Conservation (phyloP, 1,284 basidiomycete genomes). For the Mycosarcoma maydis region DNA sequence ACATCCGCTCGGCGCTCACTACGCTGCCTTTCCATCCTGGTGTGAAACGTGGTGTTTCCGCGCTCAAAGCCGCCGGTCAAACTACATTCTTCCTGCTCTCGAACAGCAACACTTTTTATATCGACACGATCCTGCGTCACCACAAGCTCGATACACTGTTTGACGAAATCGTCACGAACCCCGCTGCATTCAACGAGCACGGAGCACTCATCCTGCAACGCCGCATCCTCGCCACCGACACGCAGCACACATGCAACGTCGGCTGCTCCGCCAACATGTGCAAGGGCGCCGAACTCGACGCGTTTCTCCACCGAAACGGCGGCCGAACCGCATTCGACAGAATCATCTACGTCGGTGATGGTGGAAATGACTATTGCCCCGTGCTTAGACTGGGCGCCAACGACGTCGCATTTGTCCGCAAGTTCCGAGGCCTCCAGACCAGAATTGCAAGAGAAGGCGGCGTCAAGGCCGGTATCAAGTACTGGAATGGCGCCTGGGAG, state of each 20-base stretch:
- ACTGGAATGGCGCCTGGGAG: slow-evolving; percentile 66
- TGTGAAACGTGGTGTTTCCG: slow-evolving; percentile 86
- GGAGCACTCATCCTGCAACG: slow-evolving; percentile 82
- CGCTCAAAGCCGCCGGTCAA: slow-evolving; percentile 74
- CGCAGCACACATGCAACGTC: slow-evolving; percentile 82
- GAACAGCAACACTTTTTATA: slow-evolving; percentile 93
- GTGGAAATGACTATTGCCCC: slow-evolving; percentile 94
- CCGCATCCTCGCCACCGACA: slow-evolving; percentile 74
- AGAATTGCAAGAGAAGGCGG: slow-evolving; percentile 56
- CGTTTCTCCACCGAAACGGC: slow-evolving; percentile 78
- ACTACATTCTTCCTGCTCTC: slow-evolving; percentile 82
- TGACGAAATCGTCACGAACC: slow-evolving; percentile 89
- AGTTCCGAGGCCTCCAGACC: slow-evolving; percentile 59
- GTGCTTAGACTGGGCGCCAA: slow-evolving; percentile 74
- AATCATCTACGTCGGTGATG: slow-evolving; percentile 92
- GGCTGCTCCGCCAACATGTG: slow-evolving; percentile 98
- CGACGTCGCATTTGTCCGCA: slow-evolving; percentile 63
- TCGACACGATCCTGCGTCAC: slow-evolving; percentile 73
- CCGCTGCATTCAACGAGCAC: slow-evolving; percentile 80
- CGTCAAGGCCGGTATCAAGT: slow-evolving; percentile 57
- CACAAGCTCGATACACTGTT: slow-evolving; percentile 71
- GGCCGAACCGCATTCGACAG: slow-evolving; percentile 75
- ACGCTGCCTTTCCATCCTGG: slow-evolving; percentile 94
- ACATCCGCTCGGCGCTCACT: slow-evolving; percentile 81
- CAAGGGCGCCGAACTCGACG: slow-evolving; percentile 91